phyloP scores from a whole-genome alignment of 2,329 filamentous ascomycete genomes.

The Penicillium polonicum region DNA sequence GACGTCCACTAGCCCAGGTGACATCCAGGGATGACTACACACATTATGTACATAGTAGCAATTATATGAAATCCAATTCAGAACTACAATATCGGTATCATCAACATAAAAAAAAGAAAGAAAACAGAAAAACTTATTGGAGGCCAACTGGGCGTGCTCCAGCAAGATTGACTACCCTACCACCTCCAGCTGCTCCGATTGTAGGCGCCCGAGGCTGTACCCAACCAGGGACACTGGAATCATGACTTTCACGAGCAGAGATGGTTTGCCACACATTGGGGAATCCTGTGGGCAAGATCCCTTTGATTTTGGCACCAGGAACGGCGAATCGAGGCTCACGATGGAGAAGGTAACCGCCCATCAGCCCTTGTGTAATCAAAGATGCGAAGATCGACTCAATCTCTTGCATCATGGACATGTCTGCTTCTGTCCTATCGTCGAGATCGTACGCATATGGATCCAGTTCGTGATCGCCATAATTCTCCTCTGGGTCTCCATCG shows the following conservation, averaged over 20 bases:
- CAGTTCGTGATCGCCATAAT: constrained; percentile 49
- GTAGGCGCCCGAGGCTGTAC: constrained; percentile 49
- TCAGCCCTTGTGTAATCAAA: constrained; percentile 74
- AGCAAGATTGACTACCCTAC: constrained; percentile 58
- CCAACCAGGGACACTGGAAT: constrained; percentile 72
- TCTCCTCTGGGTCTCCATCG: constrained; percentile 29
- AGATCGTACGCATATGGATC: constrained; percentile 56
- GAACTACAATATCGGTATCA: constrained; percentile 7
- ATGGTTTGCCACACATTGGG: constrained; percentile 71
- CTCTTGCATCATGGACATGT: constrained; percentile 51
- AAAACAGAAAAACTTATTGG: constrained; percentile 18
- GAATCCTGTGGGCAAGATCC: constrained; percentile 55
- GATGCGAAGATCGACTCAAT: constrained; percentile 76
- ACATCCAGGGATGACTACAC: too few relatives aligned
- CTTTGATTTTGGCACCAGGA: constrained; percentile 59
- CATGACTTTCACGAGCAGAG: constrained; percentile 57
- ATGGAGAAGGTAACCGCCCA: constrained; percentile 83
- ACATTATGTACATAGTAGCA: not conserved
- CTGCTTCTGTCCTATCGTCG: constrained; percentile 19
- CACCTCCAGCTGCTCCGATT: constrained; percentile 31
- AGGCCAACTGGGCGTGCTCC: constrained; percentile 54
- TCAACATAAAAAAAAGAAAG: not conserved
- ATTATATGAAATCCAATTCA: not conserved
- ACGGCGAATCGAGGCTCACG: constrained; percentile 76
- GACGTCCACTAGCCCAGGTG: not conserved